Evolutionary conservation across 331 rosid genomes (phyloP), one percentile per base, ranked within the genome.

Genomic region (Arachis monticola): DNA sequence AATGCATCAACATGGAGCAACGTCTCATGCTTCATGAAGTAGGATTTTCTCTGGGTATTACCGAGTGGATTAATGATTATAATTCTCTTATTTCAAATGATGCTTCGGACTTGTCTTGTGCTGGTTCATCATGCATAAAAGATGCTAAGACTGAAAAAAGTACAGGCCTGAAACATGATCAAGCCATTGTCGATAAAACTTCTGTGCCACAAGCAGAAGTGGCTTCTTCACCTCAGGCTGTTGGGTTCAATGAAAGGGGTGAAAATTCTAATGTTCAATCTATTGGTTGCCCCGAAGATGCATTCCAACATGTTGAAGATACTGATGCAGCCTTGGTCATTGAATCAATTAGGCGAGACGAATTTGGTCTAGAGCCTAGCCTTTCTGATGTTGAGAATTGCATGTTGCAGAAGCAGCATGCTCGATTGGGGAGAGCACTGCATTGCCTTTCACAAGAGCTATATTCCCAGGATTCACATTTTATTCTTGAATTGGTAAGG

Each of bases 391-490:
- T 44, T 79, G 96, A 94, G 70, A 85, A 82, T 82, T 69, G 82
- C 84, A 83, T 94, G 92, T 69, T 94, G 87, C 85, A 85, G 85
- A 94, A 92, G 87, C 99, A 92, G 70, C 99, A 94, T 80, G 97
- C 99, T 76, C 95, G 99, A 75, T 77, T 94, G 69, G 99, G 99
- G 74, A 92, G 99, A 87, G 99, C 99, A 68, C 86, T 94, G 65
- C 97, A 94, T 70, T 94, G 99, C 78, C 99, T 94, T 87, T 94
- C 99, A 38, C 99, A 94, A 63, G 99, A 94, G 79, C 86, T 94
- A 61, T 94, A 94, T 85, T 94, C 99, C 68, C 99, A 94, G 78
- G 99, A 94, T 88, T 94, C 97, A n/a, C 99, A 94, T 77, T 94
- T 94, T 79, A 90, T 94, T 77, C 99, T 94, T 79, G 99, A 94